Base-by-base conservation (phyloP, 305 asterid species). In the Plantago coronopus region DNA sequence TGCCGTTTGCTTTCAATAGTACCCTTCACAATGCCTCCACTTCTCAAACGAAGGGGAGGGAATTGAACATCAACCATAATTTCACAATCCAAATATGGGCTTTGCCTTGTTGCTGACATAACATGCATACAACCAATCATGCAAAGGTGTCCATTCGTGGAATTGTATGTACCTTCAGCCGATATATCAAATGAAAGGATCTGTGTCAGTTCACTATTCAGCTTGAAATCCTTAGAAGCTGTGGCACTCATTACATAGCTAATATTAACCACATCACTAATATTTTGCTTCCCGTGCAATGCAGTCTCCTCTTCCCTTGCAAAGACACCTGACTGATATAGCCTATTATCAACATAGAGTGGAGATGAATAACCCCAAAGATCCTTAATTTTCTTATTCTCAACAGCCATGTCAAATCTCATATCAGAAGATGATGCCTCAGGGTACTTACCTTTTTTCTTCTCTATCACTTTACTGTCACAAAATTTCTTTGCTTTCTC, bases 81-180 rank as follows among this genome's bases (percentile, higher is more conserved):
- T 69, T 84, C 86, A 78, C 97, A 88, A 77, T 86, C 97, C 60
- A 75, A 47, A 15, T 82, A 79, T 34, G 65, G 60, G 56, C 80
- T 78, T 61, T 60, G 63, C 66, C 70, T 57, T 18, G 34, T 31
- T 69, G 70, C 76, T 21, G 81, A 73, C 53, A 71, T 73, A 18
- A 75, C 73, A 55, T 71, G 78, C 89, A 83, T 78, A 69, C 95
- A 91, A 18, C 97, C 97, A 70, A 69, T 66, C 96, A 91, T 84
- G 81, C 95, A 91, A 62, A 89, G 87, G 55, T 78, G 93, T 50
- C 97, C 98, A 20, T 55, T 74, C 56, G 61, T 64, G 20, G 81
- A 62, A 70, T 88, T 81, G 61, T 85, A 91, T 7, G 69, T 64
- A 54, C 98, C 98, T 78, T 91, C 97, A 29, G 95, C 95, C 46